A percentile compares a stretch with the other conserved stretches of the same genome.
These are phyloP conservation scores for Dispira simplex DNA, from an alignment of 192 early-diverging fungal species.

Conservation along the genomic window DNA sequence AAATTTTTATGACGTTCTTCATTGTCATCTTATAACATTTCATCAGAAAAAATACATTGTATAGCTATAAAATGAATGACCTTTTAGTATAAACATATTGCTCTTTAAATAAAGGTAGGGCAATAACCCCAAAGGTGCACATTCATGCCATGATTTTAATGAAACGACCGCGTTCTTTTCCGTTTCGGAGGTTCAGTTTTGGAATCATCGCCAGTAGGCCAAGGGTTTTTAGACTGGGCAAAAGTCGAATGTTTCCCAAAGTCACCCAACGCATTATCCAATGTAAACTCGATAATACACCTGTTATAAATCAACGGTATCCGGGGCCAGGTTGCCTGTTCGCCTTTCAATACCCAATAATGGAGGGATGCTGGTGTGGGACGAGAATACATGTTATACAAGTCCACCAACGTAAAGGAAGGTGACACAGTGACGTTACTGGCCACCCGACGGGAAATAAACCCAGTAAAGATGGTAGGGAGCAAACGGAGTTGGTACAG, in stretches of 20 bases:
- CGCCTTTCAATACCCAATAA: slow-evolving; percentile 65
- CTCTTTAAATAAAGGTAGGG: not conserved
- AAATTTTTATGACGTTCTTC: not conserved
- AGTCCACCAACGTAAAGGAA: slow-evolving; percentile 33
- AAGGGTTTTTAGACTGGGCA: not conserved
- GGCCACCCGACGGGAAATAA: slow-evolving; percentile 46
- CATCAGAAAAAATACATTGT: not conserved
- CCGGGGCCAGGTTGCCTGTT: slow-evolving; percentile 62
- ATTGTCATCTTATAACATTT: not conserved
- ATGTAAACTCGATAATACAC: slow-evolving; percentile 50
- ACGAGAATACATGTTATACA: slow-evolving; percentile 47
- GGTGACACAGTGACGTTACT: slow-evolving; percentile 61
- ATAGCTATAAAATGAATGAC: not conserved
- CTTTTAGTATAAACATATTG: not conserved
- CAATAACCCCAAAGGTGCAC: not conserved
- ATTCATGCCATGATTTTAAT: not conserved
- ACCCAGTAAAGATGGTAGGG: slow-evolving; percentile 32
- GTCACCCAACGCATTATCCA: slow-evolving; percentile 23
- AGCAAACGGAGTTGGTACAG: slow-evolving; percentile 41
- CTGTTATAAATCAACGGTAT: slow-evolving; percentile 47
- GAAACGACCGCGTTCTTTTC: not conserved
- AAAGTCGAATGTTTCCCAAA: not conserved
- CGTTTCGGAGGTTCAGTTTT: not conserved
- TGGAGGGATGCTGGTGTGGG: slow-evolving; percentile 43
- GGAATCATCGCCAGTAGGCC: not conserved